Base-by-base conservation (phyloP, 805 yeast genomes). In the Sporopachydermia lactativora region DNA sequence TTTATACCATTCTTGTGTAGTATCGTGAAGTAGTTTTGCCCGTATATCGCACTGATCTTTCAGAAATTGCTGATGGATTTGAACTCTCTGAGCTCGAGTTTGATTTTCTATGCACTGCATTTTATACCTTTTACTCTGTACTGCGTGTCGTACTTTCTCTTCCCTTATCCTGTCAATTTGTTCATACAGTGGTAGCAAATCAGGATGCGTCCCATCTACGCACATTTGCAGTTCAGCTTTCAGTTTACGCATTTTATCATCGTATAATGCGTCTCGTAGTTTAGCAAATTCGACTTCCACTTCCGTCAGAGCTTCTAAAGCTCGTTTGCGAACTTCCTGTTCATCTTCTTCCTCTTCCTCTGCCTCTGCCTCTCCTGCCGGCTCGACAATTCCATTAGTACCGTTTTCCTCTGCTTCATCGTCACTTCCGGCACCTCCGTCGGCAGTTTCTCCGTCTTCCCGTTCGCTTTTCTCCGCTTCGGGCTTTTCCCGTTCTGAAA, bases 1-100 rank as follows among this genome's bases (percentile, higher is more conserved):
- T 48, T 81, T 79, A 62, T 89, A 89, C 97, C 97, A 92, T 46
- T 75, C 70, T 35, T 80, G 72, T 4, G 96, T 88, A 3, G 94
- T 81, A 4, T 73, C 68, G 44, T 73, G 66, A 38, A 89, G 68
- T 64, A 84, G 67, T 17, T 69, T 64, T 41, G 70, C 68, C 45
- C 85, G 80, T 37, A 71, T 58, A 52, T 85, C 94, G 49, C 77
- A 73, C 28, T 73, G 64, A 43, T 73, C 69, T 51, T 81, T 81
- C 55, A 73, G 60, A 55, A 71, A 84, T 53, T 84, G 82, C 57
- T 92, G 97, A 57, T 89, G 96, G 24, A 83, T 71, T 44, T 77
- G 72, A 5, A 81, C 78, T 43, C 97, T 64, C 17, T 75, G 69
- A 0, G 96, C 94, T 17, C 72, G 65, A 0, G 95, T 85, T 54